Percentiles rank a stretch among this genome's conserved stretches.
phyloP scores from a whole-genome alignment of 2,329 filamentous ascomycete species.

The Fusarium keratoplasticum region DNA sequence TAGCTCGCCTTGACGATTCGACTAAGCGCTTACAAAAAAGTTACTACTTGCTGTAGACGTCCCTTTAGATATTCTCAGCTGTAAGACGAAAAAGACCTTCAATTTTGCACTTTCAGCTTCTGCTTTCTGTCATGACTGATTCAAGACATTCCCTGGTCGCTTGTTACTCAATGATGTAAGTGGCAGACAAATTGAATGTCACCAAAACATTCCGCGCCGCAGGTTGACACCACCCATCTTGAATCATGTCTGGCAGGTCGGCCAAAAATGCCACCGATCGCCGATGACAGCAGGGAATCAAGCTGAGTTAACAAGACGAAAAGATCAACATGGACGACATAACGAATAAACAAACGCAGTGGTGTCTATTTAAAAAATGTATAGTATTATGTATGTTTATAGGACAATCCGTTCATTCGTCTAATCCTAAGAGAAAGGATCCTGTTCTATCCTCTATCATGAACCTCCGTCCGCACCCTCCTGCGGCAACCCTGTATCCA shows the following conservation, averaged over 20 bases:
- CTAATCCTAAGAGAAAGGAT: slow-evolving; percentile 40
- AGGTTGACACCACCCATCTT: background rate
- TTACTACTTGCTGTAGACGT: background rate
- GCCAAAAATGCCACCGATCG: slow-evolving; percentile 3
- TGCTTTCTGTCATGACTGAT: background rate
- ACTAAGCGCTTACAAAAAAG: background rate
- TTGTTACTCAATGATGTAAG: slow-evolving; percentile 26
- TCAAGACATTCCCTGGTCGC: background rate
- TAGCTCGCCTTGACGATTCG: slow-evolving; percentile 3
- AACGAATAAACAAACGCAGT: background rate
- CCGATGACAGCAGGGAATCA: background rate
- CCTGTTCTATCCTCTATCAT: slow-evolving; percentile 44
- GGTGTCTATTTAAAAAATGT: slow-evolving; percentile 13
- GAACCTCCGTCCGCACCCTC: slow-evolving; percentile 20
- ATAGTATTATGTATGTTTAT: slow-evolving; percentile 38
- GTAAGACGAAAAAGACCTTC: background rate
- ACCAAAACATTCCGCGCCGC: slow-evolving; percentile 18
- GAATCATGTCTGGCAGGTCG: background rate
- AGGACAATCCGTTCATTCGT: slow-evolving; percentile 44
- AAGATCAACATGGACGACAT: background rate
- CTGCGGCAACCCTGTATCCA: slow-evolving; percentile 33
- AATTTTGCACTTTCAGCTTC: background rate
- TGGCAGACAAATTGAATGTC: slow-evolving; percentile 21
- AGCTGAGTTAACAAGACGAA: background rate
- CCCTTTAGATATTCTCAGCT: background rate